These are phyloP conservation scores for Pseudocercospora pini-densiflorae DNA, from an alignment of 2,329 filamentous ascomycete genomes.

Conservation along the genomic window DNA sequence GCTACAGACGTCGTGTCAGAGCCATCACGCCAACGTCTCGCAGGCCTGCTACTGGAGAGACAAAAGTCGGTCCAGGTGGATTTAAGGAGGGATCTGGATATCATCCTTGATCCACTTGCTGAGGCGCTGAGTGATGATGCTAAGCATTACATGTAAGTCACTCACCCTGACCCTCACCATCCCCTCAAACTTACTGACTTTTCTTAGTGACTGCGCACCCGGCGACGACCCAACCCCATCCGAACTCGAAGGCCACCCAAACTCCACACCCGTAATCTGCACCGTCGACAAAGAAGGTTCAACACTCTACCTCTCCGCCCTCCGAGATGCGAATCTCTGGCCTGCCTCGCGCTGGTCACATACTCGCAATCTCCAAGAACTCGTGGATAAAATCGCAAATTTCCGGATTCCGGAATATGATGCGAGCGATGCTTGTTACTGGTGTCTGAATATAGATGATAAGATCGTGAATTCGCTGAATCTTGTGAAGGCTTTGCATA, in stretches of 20 bases:
- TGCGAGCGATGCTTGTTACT: slow-evolving; percentile 35
- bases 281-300: slow-evolving; percentile 32
- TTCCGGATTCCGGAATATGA: slow-evolving; percentile 36
- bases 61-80: slow-evolving; percentile 20
- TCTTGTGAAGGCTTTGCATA: slow-evolving; percentile 30
- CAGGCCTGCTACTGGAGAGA: slow-evolving; percentile 24
- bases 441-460: slow-evolving; percentile 33
- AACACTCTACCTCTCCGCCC: slow-evolving; percentile 30
- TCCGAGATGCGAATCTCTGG: slow-evolving; percentile 37
- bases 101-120: slow-evolving; percentile 32
- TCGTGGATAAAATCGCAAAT: slow-evolving; percentile 3
- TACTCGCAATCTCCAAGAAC: not conserved
- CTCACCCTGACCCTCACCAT: not conserved
- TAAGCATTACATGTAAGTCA: slow-evolving; percentile 30
- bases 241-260: slow-evolving; percentile 7
- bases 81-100: slow-evolving; percentile 31
- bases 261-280: slow-evolving; percentile 20
- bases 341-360: slow-evolving; percentile 31
- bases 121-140: slow-evolving; percentile 30
- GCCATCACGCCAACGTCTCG: slow-evolving; percentile 15
- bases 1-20: slow-evolving; percentile 6
- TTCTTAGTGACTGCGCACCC: slow-evolving; percentile 30
- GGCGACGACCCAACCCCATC: slow-evolving; percentile 30
- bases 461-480: slow-evolving; percentile 28
- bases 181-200: not conserved